Evolutionary conservation across 176 grass and related monocot species (phyloP), one percentile per base, ranked within the genome.

Genomic region (Ananas comosus): DNA sequence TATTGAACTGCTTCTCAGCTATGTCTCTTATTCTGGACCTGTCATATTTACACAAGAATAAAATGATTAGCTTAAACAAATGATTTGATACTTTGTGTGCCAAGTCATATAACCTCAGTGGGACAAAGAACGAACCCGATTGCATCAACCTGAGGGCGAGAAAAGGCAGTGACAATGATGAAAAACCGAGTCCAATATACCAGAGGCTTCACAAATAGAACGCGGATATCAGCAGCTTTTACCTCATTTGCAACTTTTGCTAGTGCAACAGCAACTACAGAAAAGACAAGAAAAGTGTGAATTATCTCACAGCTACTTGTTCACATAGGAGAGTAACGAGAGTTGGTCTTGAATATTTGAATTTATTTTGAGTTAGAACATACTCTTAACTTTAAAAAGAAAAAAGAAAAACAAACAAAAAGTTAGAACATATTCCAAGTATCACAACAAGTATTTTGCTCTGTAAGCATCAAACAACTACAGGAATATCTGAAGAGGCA

Each of bases 161-260:
- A 97, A 80, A 88, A 97, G 16, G 94, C 94, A 58, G 94, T 97
- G 65, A 84, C 81, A 48, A 97, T 97, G 67, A 97, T 92, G 73
- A 92, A 97, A 72, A 92, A 97, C 53, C 82, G 87, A 63, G 94
- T 97, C 94, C 89, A 97, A 69, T 97, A 97, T 18, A 97, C 94
- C 57, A 97, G 79, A 10, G 89, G 89, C 71, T 90, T 92, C 56
- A 90, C 94, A 54, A 85, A 90, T 23, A 97, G 82, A 13, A 97
- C 84, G 3, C 83, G 84, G 8, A 90, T 97, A 67, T 97, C 89
- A 17, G 77, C 84, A 53, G 86, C 94, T 73, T 97, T 97, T 53
- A 97, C 80, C 77, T 97, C 94, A 54, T 84, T 87, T 21, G 94
- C 94, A 53, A 83, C 85, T 85, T 88, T 90, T 71, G 94, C 94